Conservation (phyloP, 352 stramenopile species). For the Sclerospora graminicola region DNA sequence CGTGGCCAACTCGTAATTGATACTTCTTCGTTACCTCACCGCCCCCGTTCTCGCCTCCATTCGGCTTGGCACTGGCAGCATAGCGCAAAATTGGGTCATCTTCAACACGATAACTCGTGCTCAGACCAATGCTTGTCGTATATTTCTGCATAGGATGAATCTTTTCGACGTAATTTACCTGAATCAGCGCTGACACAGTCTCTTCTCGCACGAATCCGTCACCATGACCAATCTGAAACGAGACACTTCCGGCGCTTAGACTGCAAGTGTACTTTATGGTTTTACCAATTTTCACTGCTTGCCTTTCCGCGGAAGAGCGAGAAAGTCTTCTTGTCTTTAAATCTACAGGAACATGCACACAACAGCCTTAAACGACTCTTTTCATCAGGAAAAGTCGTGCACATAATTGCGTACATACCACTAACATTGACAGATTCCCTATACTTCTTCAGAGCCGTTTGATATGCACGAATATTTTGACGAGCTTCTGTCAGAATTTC, state of each 20-base stretch:
- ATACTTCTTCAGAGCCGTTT: constrained; percentile 8
- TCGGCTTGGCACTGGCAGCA: constrained; percentile 35
- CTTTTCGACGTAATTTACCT: constrained; percentile 9
- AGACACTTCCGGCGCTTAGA: not conserved
- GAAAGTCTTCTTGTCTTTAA: not conserved
- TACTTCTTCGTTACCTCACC: constrained; percentile 12
- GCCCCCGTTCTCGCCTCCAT: constrained; percentile 16
- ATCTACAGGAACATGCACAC: constrained; percentile 1
- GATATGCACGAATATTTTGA: constrained; percentile 13
- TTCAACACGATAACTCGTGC: constrained; percentile 27
- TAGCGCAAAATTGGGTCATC: constrained; percentile 65
- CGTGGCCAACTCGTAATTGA: constrained; percentile 5
- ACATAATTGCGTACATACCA: constrained; percentile 1
- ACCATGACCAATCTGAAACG: constrained; percentile 12
- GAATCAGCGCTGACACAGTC: constrained; percentile 8
- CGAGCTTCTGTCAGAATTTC: constrained; percentile 21
- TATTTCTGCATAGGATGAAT: constrained; percentile 13
- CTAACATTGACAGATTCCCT: not conserved
- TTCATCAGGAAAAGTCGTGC: not conserved
- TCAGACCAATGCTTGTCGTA: constrained; percentile 31
- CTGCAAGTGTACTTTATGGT: not conserved
- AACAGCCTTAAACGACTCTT: constrained; percentile 4
- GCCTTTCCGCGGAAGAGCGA: constrained; percentile 8
- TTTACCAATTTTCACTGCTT: constrained; percentile 7
- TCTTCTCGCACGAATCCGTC: constrained; percentile 8